Percentiles rank a stretch among this genome's conserved stretches.
Evolutionary conservation across 2,329 filamentous ascomycete genomes (phyloP).

Genomic region (Colletotrichum sp.): DNA sequence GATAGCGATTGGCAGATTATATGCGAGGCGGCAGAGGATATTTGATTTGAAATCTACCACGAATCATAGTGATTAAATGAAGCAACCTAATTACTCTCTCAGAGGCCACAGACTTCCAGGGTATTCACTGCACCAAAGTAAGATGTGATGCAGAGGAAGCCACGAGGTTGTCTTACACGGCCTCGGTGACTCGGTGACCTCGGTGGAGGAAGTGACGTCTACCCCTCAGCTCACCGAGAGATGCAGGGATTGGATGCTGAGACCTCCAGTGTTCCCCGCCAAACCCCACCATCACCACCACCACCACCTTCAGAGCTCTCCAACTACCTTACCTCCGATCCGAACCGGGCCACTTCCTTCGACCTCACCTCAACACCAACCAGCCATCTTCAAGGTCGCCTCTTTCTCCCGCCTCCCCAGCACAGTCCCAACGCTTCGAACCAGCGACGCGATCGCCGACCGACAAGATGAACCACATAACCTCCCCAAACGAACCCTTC

Average conservation of each 20-base stretch:
- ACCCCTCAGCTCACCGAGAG: not conserved
- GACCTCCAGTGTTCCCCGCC: conserved; percentile 7
- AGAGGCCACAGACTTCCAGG: not conserved
- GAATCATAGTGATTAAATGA: not conserved
- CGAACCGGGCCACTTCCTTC: not conserved
- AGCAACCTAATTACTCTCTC: not conserved
- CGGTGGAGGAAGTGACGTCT: not conserved
- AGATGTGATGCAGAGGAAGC: not conserved
- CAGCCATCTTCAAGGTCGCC: not conserved
- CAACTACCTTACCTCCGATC: conserved; percentile 5
- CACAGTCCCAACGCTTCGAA: not conserved
- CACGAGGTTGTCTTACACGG: not conserved
- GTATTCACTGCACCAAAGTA: not conserved
- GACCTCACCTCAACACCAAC: not conserved
- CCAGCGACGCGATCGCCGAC: not conserved
- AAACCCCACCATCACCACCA: conserved; percentile 19
- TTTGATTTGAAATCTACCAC: not conserved
- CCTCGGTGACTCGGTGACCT: not conserved
- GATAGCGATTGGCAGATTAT: not conserved
- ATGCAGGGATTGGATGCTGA: conserved; percentile 3
- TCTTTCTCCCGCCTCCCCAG: not conserved
- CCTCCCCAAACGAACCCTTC: conserved; percentile 56
- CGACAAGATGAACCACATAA: conserved; percentile 42
- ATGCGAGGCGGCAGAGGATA: not conserved
- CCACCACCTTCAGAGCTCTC: conserved; percentile 3